Evolutionary conservation across 2,329 filamentous ascomycete genomes (phyloP).

Genomic region (Colletotrichum tabaci): DNA sequence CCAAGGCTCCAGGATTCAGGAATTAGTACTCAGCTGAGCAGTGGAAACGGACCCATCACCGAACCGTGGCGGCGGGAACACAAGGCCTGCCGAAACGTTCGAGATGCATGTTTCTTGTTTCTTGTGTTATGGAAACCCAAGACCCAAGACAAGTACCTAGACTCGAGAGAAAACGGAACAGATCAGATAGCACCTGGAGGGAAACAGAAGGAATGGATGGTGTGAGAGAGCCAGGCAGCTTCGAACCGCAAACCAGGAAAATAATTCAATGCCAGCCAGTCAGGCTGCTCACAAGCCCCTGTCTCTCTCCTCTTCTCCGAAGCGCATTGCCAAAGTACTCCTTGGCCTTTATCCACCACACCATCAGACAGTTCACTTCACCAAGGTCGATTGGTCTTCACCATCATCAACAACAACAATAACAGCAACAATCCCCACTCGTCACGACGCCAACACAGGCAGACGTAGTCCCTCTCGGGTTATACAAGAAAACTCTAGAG

Average conservation of each 20-base stretch:
- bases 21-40: not conserved
- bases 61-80: constrained; percentile 31
- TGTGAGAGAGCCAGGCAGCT: not conserved
- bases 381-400: not conserved
- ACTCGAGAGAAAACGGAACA: not conserved
- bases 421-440: not conserved
- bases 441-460: constrained; percentile 3
- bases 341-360: not conserved
- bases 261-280: not conserved
- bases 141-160: not conserved
- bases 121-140: constrained; percentile 10
- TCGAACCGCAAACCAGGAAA: not conserved
- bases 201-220: not conserved
- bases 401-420: not conserved
- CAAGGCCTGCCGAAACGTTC: not conserved
- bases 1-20: constrained; percentile 21
- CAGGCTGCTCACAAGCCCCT: constrained; percentile 11
- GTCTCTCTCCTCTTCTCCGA: not conserved
- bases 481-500: not conserved
- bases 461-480: constrained; percentile 1
- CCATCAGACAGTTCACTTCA: constrained; percentile 11
- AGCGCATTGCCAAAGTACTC: not conserved
- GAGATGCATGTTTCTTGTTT: constrained; percentile 4
- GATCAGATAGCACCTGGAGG: not conserved
- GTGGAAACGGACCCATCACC: constrained; percentile 34